Evolutionary conservation across 257 asterid genomes (phyloP).

Genomic region (Lycium ferocissimum): DNA sequence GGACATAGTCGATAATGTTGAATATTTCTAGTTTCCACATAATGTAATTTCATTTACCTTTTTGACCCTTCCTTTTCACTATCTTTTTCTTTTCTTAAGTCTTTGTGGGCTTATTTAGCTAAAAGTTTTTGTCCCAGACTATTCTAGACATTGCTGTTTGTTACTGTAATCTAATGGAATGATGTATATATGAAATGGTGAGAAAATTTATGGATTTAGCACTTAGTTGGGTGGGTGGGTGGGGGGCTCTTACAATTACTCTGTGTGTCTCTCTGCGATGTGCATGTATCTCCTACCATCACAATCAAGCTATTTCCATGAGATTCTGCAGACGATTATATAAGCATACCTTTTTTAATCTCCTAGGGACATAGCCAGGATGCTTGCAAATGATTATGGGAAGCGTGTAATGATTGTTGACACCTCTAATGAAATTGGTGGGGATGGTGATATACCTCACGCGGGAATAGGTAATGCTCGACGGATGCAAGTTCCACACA

Average conservation of each 20-base stretch:
- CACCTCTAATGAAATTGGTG: conserved; percentile 98
- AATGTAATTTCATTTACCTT: neutral
- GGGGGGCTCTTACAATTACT: neutral
- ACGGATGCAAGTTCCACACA: conserved; percentile 96
- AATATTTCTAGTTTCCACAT: neutral
- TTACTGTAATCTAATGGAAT: neutral
- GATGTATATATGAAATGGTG: neutral
- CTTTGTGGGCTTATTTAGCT: conserved; percentile 7
- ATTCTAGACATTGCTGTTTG: neutral
- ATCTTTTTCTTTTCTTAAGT: neutral
- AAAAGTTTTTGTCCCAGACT: neutral
- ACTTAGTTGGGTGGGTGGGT: neutral
- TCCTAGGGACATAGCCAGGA: conserved; percentile 92
- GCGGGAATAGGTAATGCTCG: conserved; percentile 95
- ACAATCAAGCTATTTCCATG: conserved; percentile 21
- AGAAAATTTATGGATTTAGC: conserved; percentile 10
- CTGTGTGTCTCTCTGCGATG: neutral
- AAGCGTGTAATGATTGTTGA: conserved; percentile 99
- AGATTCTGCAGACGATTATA: conserved; percentile 15
- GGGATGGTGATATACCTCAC: conserved; percentile 98
- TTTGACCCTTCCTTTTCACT: neutral
- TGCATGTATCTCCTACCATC: neutral
- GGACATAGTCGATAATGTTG: neutral
- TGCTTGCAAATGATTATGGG: conserved; percentile 90
- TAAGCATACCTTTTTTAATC: conserved; percentile 30